phyloP scores from a whole-genome alignment of 495 filamentous ascomycete species.

The Penicillium longicatenatum region DNA sequence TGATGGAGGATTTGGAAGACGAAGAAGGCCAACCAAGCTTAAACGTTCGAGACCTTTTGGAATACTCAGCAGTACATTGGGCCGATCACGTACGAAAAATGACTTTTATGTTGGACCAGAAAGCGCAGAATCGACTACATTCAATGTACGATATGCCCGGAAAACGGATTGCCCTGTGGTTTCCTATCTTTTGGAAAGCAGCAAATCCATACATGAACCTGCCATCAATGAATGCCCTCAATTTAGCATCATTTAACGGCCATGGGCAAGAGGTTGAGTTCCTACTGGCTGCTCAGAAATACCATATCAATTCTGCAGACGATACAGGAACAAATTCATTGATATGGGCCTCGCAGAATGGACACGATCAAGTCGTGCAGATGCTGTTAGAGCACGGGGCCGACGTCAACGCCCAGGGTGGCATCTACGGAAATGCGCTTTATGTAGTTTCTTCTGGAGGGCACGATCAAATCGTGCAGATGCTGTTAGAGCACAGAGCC shows the following conservation, averaged over 20 bases:
- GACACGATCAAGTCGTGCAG: too few species aligned
- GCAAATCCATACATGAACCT: neutral
- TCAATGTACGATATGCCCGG: conserved; percentile 15
- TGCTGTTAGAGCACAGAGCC: too few species aligned
- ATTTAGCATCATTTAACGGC: conserved; percentile 21
- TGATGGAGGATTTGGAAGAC: conserved; percentile 22
- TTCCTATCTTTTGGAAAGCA: conserved; percentile 21
- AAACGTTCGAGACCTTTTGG: conserved; percentile 16
- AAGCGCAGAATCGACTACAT: conserved; percentile 5
- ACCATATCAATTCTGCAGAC: conserved; percentile 13
- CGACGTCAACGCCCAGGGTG: too few species aligned
- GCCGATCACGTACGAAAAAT: conserved; percentile 24
- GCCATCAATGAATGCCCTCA: conserved; percentile 16
- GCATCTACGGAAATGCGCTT: too few species aligned
- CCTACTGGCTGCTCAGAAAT: conserved; percentile 11
- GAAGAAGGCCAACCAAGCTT: conserved; percentile 6
- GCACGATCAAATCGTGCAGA: neutral
- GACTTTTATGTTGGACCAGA: neutral
- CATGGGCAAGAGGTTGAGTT: conserved; percentile 20
- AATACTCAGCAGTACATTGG: conserved; percentile 31
- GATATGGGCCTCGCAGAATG: conserved; percentile 20
- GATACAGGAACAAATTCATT: conserved; percentile 20
- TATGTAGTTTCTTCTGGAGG: too few species aligned
- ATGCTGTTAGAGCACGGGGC: too few species aligned
- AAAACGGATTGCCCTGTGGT: conserved; percentile 18